Base-by-base conservation (phyloP, 2,329 filamentous ascomycete genomes). In the Penicillium nordicum region DNA sequence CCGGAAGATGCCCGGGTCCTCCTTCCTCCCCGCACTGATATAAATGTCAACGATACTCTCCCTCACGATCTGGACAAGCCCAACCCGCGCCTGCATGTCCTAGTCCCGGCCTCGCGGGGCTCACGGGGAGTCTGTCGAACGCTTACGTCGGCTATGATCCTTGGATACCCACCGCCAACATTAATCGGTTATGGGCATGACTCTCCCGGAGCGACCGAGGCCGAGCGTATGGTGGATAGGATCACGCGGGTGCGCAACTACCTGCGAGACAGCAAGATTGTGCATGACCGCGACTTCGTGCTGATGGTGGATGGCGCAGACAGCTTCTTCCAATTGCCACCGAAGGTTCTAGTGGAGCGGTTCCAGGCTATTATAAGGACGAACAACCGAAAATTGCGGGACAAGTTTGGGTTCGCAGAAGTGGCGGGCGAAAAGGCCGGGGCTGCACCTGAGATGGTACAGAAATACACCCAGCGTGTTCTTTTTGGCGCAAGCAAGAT, bases 291-390 rank as follows among this genome's bases (percentile, higher is more conserved):
- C 21, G 87, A 89, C 67, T 71, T 90, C 29, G 79, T 88, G 8
- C 72, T 88, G 55, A 77, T 88, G 45, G 78, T 86, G 6, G 86
- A 89, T 67, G 84, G 82, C 1, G 80, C 84, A 67, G 84, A 88
- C 57, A 78, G 84, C 1, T 84, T 85, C 74, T 84, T 88, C 57
- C 87, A 89, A 68, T 74, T 89, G 2, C 84, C 85, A 0, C 80
- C 84, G 3, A 81, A 86, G 41, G 77, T 88, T 21, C 73, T 89
- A 61, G 79, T 89, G 27, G 74, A 81, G 60, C 80, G 86, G 42
- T 89, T 88, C 69, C 82, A 85, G 60, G 73, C 77, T 14, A 72
- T 84, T 16, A 68, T 82, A 18, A 73, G 76, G n/a, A 76, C 78
- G 49, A 81, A 80, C 29, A 84, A 88, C 60, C 69, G 72, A 32